Percentiles rank a stretch among this genome's conserved stretches.
phyloP scores from a whole-genome alignment of 805 yeast species.

The Komagataella populi region DNA sequence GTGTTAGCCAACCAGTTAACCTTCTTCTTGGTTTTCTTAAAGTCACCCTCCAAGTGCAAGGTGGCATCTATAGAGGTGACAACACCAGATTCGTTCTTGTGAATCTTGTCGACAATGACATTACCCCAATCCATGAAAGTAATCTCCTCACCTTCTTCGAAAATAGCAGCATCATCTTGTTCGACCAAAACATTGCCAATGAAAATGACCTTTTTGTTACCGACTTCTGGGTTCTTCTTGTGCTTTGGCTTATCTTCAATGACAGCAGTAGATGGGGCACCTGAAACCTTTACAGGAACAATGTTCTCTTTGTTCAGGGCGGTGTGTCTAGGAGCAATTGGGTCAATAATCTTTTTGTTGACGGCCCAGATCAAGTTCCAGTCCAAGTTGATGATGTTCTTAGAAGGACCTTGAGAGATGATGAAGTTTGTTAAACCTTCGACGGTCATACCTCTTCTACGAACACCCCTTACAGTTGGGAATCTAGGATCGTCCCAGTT shows the following conservation, averaged over 20 bases:
- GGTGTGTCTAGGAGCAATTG: conserved; percentile 91
- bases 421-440: conserved; percentile 94
- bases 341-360: conserved; percentile 95
- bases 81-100: conserved; percentile 34
- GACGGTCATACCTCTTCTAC: conserved; percentile 99
- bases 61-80: conserved; percentile 61
- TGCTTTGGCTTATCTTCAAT: conserved; percentile 79
- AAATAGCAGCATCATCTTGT: conserved; percentile 65
- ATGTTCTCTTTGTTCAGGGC: conserved; percentile 56
- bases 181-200: conserved; percentile 58
- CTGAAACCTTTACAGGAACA: conserved; percentile 52
- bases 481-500: conserved; percentile 99
- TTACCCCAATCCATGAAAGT: conserved; percentile 99
- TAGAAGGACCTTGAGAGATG: conserved; percentile 94
- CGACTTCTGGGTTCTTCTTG: conserved; percentile 89
- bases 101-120: conserved; percentile 60
- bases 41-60: conserved; percentile 88
- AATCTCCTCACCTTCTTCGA: conserved; percentile 75
- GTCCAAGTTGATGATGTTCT: conserved; percentile 90
- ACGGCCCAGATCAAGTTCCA: conserved; percentile 98
- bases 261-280: conserved; percentile 52
- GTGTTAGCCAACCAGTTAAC: conserved; percentile 90
- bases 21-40: conserved; percentile 91
- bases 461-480: conserved; percentile 98
- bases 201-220: conserved; percentile 66